phyloP scores from a whole-genome alignment of 768 basidiomycete genomes.

The Daedaleopsis nitida region DNA sequence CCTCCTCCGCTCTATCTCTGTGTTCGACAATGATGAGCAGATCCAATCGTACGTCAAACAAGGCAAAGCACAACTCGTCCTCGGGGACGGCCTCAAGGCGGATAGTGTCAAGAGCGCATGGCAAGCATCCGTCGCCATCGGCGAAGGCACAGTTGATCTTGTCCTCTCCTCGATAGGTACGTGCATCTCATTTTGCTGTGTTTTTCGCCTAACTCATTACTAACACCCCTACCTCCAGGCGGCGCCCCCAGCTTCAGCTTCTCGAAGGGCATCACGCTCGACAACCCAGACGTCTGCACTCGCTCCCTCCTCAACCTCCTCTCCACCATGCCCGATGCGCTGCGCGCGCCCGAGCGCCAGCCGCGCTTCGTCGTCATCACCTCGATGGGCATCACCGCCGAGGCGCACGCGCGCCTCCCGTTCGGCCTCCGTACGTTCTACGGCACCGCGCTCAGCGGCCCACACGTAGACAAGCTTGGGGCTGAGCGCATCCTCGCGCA shows the following conservation, averaged over 20 bases:
- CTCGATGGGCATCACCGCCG: conserved; percentile 50
- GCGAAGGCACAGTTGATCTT: conserved; percentile 44
- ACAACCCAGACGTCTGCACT: conserved; percentile 61
- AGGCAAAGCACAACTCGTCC: conserved; percentile 54
- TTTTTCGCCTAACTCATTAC: neutral
- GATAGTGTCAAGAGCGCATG: conserved; percentile 56
- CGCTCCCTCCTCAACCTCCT: conserved; percentile 56
- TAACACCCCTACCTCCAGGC: conserved; percentile 36
- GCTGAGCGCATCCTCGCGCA: conserved; percentile 53
- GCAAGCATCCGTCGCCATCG: conserved; percentile 34
- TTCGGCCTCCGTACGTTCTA: conserved; percentile 52
- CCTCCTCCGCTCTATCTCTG: conserved; percentile 52
- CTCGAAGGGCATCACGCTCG: conserved; percentile 49
- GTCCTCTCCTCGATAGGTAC: conserved; percentile 65
- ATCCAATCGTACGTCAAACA: conserved; percentile 54
- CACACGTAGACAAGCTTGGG: conserved; percentile 65
- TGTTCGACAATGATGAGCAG: conserved; percentile 54
- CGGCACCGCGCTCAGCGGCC: conserved; percentile 40
- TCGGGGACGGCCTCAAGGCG: conserved; percentile 61
- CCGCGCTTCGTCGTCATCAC: conserved; percentile 59
- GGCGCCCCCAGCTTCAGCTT: conserved; percentile 47
- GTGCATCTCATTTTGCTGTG: conserved; percentile 21
- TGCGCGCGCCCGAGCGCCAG: conserved; percentile 31
- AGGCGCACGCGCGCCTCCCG: conserved; percentile 49
- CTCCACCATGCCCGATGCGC: conserved; percentile 47